These are phyloP conservation scores for Jaltomata sinuosa DNA, from an alignment of 257 asterid species.

Conservation along the genomic window DNA sequence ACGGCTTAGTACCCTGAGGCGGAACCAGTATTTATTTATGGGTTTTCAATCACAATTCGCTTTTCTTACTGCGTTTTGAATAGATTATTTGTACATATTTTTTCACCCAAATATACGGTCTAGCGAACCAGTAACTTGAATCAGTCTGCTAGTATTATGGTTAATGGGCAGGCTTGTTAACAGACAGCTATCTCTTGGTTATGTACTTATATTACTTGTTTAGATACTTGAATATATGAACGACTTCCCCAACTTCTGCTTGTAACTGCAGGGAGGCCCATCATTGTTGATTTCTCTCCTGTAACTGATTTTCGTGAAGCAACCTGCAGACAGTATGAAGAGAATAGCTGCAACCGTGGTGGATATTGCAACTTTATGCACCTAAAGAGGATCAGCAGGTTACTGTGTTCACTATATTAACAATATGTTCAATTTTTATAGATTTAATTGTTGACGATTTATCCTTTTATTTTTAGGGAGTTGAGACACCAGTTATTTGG, in stretches of 20 bases:
- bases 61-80: background rate
- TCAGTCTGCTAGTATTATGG: background rate
- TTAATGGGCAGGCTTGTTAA: background rate
- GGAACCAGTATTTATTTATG: background rate
- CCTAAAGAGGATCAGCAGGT: constrained; percentile 88
- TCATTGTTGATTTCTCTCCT: constrained; percentile 90
- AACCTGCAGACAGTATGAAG: constrained; percentile 94
- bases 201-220: background rate
- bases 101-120: background rate
- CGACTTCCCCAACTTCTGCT: background rate
- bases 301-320: constrained; percentile 96
- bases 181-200: background rate
- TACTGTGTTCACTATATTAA: background rate
- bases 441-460: background rate
- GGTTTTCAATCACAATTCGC: background rate
- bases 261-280: constrained; percentile 63
- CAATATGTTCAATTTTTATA: background rate
- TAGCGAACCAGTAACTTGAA: background rate
- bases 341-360: constrained; percentile 88
- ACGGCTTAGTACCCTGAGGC: background rate
- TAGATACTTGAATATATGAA: background rate
- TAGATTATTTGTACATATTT: background rate
- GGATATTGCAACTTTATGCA: constrained; percentile 99
- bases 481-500: constrained; percentile 79
- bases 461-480: constrained; percentile 24